Evolutionary conservation across 345 rosid genomes (phyloP), one percentile per base, ranked within the genome.

Genomic region (Anastatica hierochuntica): DNA sequence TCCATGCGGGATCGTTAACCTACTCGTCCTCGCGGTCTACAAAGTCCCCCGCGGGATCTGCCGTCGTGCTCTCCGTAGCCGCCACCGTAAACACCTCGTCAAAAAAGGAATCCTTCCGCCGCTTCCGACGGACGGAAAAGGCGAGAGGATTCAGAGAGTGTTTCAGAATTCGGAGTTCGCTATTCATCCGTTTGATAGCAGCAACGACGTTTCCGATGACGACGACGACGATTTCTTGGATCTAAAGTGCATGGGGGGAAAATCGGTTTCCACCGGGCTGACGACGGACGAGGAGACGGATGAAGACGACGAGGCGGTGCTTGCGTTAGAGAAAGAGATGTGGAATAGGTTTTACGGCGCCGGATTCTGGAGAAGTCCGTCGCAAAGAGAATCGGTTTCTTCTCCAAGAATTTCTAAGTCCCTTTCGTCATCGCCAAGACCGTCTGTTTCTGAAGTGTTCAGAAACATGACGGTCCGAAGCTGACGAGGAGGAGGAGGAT

Each of bases 291-390:
- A 33, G 5, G 58, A 20, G 48, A 47, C 29, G 1, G 68, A 52
- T 5, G 24, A 21, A 21, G 24, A 58, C 0, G 78, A 70, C 27
- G 74, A 53, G 53, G 79, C 77, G 34, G 72, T 62, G 35, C 0
- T 69, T 19, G 74, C 80, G 20, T 64, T 79, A 33, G 83, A 79
- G 65, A 77, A 73, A 34, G 85, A 79, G 63, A 79, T 76, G 87
- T 80, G 84, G 87, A 71, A 71, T 20, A 77, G 60, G 11, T 82
- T 85, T 56, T 75, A 73, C 19, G 71, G 62, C 1, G 70, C 83
- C 2, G 95, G 95, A 1, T 85, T 85, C 27, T 82, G 87, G 87
- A 67, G 95, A 56, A 82, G 90, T 56, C 63, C 84, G 5, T 81
- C 95, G 2, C 78, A 72, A 52, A 63, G 76, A 34, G 75, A 72